Percentiles rank a stretch among this genome's conserved stretches.
phyloP scores from a whole-genome alignment of 2,329 filamentous ascomycete species.

The Trichophyton benhamiae region DNA sequence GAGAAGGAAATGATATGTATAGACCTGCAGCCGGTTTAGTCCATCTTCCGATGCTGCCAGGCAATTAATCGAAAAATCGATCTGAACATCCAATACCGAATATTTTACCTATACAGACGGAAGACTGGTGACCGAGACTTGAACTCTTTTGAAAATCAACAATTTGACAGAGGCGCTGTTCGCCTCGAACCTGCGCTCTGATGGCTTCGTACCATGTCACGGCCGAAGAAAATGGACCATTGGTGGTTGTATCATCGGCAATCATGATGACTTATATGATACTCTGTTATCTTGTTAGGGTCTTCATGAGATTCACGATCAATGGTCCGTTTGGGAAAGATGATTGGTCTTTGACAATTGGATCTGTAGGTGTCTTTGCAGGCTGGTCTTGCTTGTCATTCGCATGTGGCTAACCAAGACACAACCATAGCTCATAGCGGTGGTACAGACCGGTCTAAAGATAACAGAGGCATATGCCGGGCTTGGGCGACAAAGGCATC shows the following conservation, averaged over 20 bases:
- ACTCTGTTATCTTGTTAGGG: conserved; percentile 11
- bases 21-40: neutral
- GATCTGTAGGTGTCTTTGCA: conserved; percentile 4
- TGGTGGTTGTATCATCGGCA: conserved; percentile 11
- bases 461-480: conserved; percentile 12
- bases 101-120: neutral
- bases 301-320: conserved; percentile 12
- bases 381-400: neutral
- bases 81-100: neutral
- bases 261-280: conserved; percentile 13
- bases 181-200: neutral
- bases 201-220: conserved; percentile 11
- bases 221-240: conserved; percentile 11
- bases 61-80: neutral
- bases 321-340: conserved; percentile 13
- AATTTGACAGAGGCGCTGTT: neutral
- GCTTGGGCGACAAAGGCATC: conserved; percentile 9
- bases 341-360: conserved; percentile 12
- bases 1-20: neutral
- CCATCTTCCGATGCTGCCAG: neutral
- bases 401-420: neutral
- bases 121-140: neutral
- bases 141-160: neutral
- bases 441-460: conserved; percentile 12
- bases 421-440: conserved; percentile 9